phyloP scores from a whole-genome alignment of 768 basidiomycete species.

The Pholiota molesta region DNA sequence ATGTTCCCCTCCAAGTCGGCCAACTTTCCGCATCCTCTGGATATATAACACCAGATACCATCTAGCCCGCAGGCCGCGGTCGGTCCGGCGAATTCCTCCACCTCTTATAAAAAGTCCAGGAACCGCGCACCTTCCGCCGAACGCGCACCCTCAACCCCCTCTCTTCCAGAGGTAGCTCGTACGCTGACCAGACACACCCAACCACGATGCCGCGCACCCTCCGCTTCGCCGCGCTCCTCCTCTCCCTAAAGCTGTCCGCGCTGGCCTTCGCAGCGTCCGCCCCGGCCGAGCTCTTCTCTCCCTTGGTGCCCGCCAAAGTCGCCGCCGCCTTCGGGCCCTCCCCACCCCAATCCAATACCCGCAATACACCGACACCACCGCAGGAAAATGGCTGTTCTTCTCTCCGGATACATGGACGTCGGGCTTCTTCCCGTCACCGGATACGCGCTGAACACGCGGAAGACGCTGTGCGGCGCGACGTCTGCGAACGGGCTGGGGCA shows the following conservation, averaged over 20 bases:
- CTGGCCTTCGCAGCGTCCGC: slow-evolving; percentile 15
- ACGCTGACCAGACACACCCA: no score
- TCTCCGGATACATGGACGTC: slow-evolving; percentile 64
- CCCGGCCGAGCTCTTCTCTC: slow-evolving; percentile 56
- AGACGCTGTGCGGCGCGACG: slow-evolving; percentile 46
- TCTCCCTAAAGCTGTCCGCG: not conserved
- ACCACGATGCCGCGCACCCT: not conserved
- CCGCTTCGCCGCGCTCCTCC: not conserved
- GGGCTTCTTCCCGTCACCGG: slow-evolving; percentile 64
- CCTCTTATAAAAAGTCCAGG: not conserved
- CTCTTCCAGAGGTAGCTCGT: not conserved
- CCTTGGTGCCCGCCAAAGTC: slow-evolving; percentile 60
- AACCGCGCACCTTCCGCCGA: not conserved
- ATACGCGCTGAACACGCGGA: slow-evolving; percentile 61
- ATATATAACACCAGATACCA: not conserved
- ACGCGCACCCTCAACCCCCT: not conserved
- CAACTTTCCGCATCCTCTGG: not conserved
- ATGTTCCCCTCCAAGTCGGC: not conserved
- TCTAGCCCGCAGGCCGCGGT: not conserved
- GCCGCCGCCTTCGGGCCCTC: slow-evolving; percentile 52
- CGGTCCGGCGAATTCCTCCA: not conserved
- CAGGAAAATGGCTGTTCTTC: slow-evolving; percentile 58
- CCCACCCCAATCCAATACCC: slow-evolving; percentile 56
- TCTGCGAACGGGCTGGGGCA: slow-evolving; percentile 37
- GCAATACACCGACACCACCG: slow-evolving; percentile 53